Conservation (phyloP, 108 stramenopile genomes). For the Aurantiochytrium sp. region DNA sequence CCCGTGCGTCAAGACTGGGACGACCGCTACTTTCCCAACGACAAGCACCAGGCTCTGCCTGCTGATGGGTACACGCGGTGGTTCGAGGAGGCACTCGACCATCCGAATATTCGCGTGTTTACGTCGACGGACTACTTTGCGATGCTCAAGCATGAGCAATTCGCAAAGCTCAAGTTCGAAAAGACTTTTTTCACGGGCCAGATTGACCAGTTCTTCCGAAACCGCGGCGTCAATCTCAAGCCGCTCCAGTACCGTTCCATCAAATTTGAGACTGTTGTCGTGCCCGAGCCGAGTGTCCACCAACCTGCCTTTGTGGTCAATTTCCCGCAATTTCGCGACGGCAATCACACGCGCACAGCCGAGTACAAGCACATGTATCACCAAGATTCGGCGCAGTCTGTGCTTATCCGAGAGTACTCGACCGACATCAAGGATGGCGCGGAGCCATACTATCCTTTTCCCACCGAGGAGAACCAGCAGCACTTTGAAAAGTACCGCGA, state of each 20-base stretch:
- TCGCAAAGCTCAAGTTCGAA: slow-evolving; percentile 41
- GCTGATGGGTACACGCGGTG: slow-evolving; percentile 60
- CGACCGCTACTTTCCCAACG: slow-evolving; percentile 60
- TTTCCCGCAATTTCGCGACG: slow-evolving; percentile 43
- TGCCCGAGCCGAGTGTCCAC: slow-evolving; percentile 28
- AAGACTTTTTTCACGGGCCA: slow-evolving; percentile 63
- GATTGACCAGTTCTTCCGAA: slow-evolving; percentile 64
- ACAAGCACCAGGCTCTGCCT: slow-evolving; percentile 66
- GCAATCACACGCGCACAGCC: slow-evolving; percentile 29
- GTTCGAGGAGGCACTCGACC: slow-evolving; percentile 55
- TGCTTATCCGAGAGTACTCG: slow-evolving; percentile 27
- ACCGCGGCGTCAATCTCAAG: slow-evolving; percentile 52
- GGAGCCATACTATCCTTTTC: slow-evolving; percentile 66
- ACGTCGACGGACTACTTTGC: slow-evolving; percentile 62
- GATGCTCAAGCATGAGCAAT: not conserved
- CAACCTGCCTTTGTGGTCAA: slow-evolving; percentile 60
- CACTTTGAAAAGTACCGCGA: slow-evolving; percentile 59
- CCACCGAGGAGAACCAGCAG: slow-evolving; percentile 57
- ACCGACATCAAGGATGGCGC: not conserved
- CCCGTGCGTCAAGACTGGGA: slow-evolving; percentile 62
- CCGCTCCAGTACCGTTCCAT: slow-evolving; percentile 59
- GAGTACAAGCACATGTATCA: slow-evolving; percentile 65
- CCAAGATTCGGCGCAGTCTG: slow-evolving; percentile 52
- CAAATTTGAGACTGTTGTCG: slow-evolving; percentile 48
- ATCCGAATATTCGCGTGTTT: slow-evolving; percentile 56